Conservation (phyloP, 148 eudicot species). For the Cornus florida region DNA sequence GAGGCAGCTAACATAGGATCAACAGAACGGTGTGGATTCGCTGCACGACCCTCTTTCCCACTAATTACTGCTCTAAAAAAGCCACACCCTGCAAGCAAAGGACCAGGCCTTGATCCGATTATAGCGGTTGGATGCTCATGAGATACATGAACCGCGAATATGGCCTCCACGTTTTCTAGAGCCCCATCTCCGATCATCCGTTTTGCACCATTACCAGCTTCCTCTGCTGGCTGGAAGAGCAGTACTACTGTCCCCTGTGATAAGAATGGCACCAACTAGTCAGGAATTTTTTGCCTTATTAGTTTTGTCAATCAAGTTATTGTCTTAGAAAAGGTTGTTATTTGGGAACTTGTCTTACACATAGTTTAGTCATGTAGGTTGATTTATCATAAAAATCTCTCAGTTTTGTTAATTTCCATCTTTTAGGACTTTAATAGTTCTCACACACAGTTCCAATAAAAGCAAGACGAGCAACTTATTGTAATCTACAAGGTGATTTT, state of each 20-base stretch:
- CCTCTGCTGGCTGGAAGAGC: conserved; percentile 83
- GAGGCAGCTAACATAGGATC: conserved; percentile 74
- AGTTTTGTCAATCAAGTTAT: no score
- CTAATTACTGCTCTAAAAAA: conserved; percentile 59
- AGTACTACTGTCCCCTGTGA: conserved; percentile 67
- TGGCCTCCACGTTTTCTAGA: conserved; percentile 66
- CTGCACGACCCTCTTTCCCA: conserved; percentile 23
- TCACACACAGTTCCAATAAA: no score
- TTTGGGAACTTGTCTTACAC: background rate
- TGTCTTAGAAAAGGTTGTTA: background rate
- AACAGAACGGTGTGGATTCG: conserved; percentile 21
- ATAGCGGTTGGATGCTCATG: conserved; percentile 45
- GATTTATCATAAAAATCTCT: background rate
- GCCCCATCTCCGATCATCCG: conserved; percentile 73
- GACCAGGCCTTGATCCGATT: conserved; percentile 70
- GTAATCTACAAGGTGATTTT: no score
- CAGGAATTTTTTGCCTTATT: no score
- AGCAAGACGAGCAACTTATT: no score
- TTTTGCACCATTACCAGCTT: conserved; percentile 80
- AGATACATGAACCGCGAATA: conserved; percentile 65
- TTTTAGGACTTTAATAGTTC: no score
- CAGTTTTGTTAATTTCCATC: background rate
- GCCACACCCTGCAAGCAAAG: conserved; percentile 80
- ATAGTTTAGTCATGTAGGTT: background rate
- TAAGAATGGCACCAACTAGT: background rate